phyloP scores from a whole-genome alignment of 176 grass and related monocot genomes.

The Raddia distichophylla region DNA sequence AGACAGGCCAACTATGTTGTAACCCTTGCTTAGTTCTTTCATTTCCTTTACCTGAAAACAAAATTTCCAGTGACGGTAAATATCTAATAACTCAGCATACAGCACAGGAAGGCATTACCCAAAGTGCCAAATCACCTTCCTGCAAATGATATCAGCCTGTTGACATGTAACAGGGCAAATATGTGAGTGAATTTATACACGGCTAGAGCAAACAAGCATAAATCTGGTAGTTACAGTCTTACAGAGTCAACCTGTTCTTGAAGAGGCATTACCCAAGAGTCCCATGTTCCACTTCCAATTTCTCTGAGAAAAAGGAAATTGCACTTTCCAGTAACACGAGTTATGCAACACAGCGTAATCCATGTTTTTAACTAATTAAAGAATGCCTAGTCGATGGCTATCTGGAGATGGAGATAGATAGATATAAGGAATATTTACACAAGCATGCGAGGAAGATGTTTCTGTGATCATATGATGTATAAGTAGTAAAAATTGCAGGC shows the following conservation, averaged over 20 bases:
- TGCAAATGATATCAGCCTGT: slow-evolving; percentile 81
- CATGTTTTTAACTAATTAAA: not conserved
- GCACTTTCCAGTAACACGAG: not conserved
- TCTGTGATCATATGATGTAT: not conserved
- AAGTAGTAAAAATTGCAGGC: not conserved
- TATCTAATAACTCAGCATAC: slow-evolving; percentile 1
- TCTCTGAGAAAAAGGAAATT: slow-evolving; percentile 52
- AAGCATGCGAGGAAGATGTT: not conserved
- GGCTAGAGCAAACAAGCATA: not conserved
- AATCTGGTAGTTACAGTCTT: not conserved
- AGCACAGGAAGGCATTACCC: not conserved
- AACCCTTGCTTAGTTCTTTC: slow-evolving; percentile 72
- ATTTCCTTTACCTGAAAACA: slow-evolving; percentile 77
- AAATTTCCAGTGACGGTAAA: slow-evolving; percentile 7
- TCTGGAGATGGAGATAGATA: too few relatives aligned
- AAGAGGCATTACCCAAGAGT: slow-evolving; percentile 93
- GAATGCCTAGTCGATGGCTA: not conserved
- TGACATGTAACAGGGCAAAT: slow-evolving; percentile 6
- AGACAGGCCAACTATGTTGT: slow-evolving; percentile 87
- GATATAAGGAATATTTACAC: not conserved
- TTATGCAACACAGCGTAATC: not conserved
- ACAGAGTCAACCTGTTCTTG: slow-evolving; percentile 56
- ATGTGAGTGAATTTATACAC: slow-evolving; percentile 9
- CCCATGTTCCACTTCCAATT: slow-evolving; percentile 70
- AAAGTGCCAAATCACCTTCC: slow-evolving; percentile 57